phyloP scores from a whole-genome alignment of 1,284 basidiomycete species.

The Ganoderma multipileum region DNA sequence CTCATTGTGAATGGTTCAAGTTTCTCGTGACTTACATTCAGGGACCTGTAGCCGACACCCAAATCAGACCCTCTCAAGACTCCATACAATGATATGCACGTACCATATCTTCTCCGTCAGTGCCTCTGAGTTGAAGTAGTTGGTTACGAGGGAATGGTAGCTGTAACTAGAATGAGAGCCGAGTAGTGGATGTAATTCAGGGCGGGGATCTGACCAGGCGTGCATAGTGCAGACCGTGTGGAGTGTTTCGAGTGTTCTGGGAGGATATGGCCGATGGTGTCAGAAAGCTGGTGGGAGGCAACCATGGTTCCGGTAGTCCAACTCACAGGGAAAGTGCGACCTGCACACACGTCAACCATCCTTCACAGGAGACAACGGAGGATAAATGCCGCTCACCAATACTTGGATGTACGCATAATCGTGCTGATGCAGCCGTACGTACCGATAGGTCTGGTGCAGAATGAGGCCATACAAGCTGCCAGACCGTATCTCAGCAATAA shows the following conservation, averaged over 20 bases:
- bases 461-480: not conserved
- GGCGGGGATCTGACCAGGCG: not conserved
- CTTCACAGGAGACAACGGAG: not conserved
- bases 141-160: not conserved
- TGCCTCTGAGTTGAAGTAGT: not conserved
- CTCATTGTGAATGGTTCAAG: not conserved
- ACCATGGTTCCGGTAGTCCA: too few species aligned
- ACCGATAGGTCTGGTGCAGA: constrained; percentile 2
- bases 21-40: not conserved
- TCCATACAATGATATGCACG: not conserved
- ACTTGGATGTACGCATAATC: not conserved
- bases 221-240: not conserved
- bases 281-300: too few species aligned
- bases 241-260: not conserved
- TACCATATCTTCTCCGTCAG: not conserved
- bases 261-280: not conserved
- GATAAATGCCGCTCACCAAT: not conserved
- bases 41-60: not conserved
- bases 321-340: not conserved
- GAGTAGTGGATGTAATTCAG: too few species aligned
- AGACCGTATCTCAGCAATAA: not conserved
- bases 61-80: not conserved
- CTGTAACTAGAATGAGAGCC: not conserved
- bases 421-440: not conserved
- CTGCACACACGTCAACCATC: not conserved